These are phyloP conservation scores for Adiantum capillusveneris DNA, from an alignment of 75 land plant genomes.

Conservation along the genomic window DNA sequence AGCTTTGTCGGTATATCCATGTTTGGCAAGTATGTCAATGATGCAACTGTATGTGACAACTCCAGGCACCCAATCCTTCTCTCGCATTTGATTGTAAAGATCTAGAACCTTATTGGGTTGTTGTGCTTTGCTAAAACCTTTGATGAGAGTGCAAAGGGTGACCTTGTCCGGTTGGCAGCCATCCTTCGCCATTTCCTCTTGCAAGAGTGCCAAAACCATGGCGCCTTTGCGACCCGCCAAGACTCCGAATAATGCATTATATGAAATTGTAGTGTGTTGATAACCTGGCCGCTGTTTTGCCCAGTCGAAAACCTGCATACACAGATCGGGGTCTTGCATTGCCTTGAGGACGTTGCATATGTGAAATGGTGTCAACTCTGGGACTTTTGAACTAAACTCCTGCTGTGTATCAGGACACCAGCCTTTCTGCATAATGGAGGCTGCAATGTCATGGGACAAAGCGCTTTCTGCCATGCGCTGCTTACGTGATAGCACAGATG, in stretches of 20 bases:
- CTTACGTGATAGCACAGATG: not conserved
- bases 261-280: not conserved
- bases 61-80: conserved; percentile 27
- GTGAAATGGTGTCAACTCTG: not conserved
- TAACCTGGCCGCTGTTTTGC: not conserved
- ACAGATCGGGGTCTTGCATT: not conserved
- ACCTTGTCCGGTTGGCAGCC: conserved; percentile 1
- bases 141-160: conserved; percentile 52
- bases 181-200: not conserved
- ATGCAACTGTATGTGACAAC: conserved; percentile 52
- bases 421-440: not conserved
- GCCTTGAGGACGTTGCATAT: not conserved
- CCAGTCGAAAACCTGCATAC: not conserved
- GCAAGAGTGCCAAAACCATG: not conserved
- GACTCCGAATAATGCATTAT: not conserved
- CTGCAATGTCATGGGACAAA: not conserved
- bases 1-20: conserved; percentile 42
- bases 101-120: conserved; percentile 16
- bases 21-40: conserved; percentile 50
- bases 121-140: conserved; percentile 30
- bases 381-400: not conserved
- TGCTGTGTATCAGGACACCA: not conserved
- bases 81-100: conserved; percentile 41
- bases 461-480: not conserved
- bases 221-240: not conserved